Conservation (phyloP, 768 basidiomycete genomes). For the Crucibulum laeve region DNA sequence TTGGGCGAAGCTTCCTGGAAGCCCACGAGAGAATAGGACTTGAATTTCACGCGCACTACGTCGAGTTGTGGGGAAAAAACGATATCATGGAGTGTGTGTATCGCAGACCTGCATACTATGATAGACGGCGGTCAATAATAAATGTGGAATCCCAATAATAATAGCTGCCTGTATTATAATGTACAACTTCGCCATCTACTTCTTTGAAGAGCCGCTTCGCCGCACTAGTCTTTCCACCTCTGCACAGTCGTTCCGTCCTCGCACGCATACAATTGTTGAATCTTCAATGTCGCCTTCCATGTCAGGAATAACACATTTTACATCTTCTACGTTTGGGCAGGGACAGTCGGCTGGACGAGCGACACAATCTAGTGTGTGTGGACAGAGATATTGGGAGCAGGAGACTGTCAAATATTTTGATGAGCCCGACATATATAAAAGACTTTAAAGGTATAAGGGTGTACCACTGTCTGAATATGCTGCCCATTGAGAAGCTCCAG, state of each 20-base stretch:
- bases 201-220: conserved; percentile 27
- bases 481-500: conserved; percentile 59
- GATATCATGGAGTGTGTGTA: too few species aligned
- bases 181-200: conserved; percentile 17
- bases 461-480: conserved; percentile 62
- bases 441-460: conserved; percentile 11
- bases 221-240: conserved; percentile 53
- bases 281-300: conserved; percentile 37
- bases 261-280: conserved; percentile 65
- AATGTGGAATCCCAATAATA: too few species aligned
- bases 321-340: conserved; percentile 71
- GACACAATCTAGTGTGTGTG: conserved; percentile 70
- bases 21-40: too few species aligned
- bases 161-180: too few species aligned
- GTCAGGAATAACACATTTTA: conserved; percentile 75
- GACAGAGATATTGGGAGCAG: conserved; percentile 75
- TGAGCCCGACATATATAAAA: background rate
- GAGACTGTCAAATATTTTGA: conserved; percentile 38
- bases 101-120: too few species aligned
- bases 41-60: too few species aligned
- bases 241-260: conserved; percentile 62
- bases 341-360: conserved; percentile 62
- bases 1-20: too few species aligned
- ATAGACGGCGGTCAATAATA: too few species aligned
- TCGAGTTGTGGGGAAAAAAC: too few species aligned